A percentile compares a stretch with the other conserved stretches of the same genome.
These are phyloP conservation scores for Oenanthe javanica DNA, from an alignment of 140 eudicot species.

Conservation along the genomic window DNA sequence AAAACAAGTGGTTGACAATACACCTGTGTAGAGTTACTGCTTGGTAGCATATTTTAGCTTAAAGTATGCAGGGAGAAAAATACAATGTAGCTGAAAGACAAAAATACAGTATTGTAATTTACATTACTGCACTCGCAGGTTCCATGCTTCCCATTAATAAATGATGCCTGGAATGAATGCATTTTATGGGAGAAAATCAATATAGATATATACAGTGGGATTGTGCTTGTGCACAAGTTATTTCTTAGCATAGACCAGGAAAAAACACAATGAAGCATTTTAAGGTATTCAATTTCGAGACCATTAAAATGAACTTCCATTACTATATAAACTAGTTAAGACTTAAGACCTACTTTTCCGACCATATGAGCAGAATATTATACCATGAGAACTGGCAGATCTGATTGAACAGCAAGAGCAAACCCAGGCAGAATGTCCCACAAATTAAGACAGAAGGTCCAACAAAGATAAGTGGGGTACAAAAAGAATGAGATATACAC, in stretches of 20 bases:
- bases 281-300: background rate
- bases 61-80: background rate
- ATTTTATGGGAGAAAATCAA: background rate
- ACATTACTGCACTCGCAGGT: background rate
- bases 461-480: too few relatives aligned
- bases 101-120: background rate
- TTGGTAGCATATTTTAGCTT: background rate
- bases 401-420: background rate
- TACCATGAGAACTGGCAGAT: background rate
- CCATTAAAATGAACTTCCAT: background rate
- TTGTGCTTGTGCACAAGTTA: background rate
- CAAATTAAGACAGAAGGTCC: background rate
- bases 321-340: too few relatives aligned
- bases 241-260: background rate
- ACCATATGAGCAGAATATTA: background rate
- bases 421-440: background rate
- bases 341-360: background rate
- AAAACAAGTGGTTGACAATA: background rate
- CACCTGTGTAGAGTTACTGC: background rate
- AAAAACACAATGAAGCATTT: background rate
- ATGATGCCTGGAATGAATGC: background rate
- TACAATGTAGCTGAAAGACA: background rate
- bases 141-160: background rate
- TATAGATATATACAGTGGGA: background rate
- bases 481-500: background rate